Evolutionary conservation across 2,329 filamentous ascomycete species (phyloP), one percentile per base, ranked within the genome.

Genomic region (Penicillium polonicum): DNA sequence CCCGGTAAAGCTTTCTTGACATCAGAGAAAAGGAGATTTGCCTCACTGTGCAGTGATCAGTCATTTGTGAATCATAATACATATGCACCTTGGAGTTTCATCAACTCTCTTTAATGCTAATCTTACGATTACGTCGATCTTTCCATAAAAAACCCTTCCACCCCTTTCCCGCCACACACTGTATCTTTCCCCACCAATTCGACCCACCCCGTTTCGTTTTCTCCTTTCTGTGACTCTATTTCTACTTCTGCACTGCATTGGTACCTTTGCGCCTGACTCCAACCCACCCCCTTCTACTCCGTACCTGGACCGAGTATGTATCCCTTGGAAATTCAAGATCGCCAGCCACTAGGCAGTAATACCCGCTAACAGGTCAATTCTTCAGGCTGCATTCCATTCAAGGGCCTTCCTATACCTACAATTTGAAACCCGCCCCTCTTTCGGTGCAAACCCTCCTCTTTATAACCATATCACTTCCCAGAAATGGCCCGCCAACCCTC

Each of bases 401-500:
- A 46, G 48, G 21, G 25, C 52, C 48, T 41, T 52, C 43, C 29
- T 46, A 27, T 23, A 33, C 27, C 50, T 48, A 39, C 50, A 27
- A 46, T 27, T 59, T 39, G 29, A 52, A 56, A 41, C 39, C 21
- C 21, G 36, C 43, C 41, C 35, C 42, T 53, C 50, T 58, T 41
- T 36, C 17, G 29, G 23, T 15, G 39, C 29, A 48, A 23, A 33
- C 12, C n/a, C 55, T 46, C 52, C 25, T 44, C 27, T 49, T 48
- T 27, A 44, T 42, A 45, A 39, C 23, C 36, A 42, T 45, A 51
- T n/a, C 36, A 7, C 41, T 21, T 42, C 48, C 45, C 23, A 27
- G 55, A 55, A 33, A 76, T 76, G 74, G 68, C 73, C 52, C 72
- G 75, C 60, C 74, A 75, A 48, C 65, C 68, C 33, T 83, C 81